Percentiles rank a stretch among this genome's conserved stretches.
These are phyloP conservation scores for Paramecium caudatum DNA, from an alignment of 73 alveolate species.

Conservation along the genomic window DNA sequence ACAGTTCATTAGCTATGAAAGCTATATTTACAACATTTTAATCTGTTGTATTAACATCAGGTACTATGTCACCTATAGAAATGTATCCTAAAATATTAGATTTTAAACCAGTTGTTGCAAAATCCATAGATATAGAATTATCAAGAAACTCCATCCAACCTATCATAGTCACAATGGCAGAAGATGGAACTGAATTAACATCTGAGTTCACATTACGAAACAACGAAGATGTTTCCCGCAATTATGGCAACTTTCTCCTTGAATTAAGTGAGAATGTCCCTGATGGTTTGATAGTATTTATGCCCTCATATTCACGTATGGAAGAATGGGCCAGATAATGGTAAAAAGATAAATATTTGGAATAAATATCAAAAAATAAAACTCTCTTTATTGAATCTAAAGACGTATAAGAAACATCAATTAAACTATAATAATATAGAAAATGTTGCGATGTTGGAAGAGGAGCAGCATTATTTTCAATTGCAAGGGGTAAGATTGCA, in stretches of 20 bases:
- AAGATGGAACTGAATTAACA: constrained; percentile 78
- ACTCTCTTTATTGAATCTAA: constrained; percentile 86
- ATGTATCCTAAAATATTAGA: constrained; percentile 86
- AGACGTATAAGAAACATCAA: constrained; percentile 84
- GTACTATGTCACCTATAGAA: constrained; percentile 90
- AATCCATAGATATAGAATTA: constrained; percentile 84
- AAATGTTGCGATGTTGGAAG: constrained; percentile 92
- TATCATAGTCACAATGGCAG: constrained; percentile 86
- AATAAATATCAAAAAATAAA: constrained; percentile 85
- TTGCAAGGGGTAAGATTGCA: constrained; percentile 92
- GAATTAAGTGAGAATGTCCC: constrained; percentile 90
- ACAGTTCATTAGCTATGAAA: constrained; percentile 86
- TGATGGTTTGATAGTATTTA: constrained; percentile 92
- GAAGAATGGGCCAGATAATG: constrained; percentile 87
- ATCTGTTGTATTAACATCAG: constrained; percentile 87
- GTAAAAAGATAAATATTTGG: constrained; percentile 89
- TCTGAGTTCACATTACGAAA: constrained; percentile 88
- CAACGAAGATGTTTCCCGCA: constrained; percentile 86
- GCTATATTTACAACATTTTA: constrained; percentile 81
- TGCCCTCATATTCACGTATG: constrained; percentile 86
- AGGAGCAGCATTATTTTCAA: constrained; percentile 93
- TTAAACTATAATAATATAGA: constrained; percentile 70
- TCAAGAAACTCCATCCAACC: constrained; percentile 91
- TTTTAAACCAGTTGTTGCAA: constrained; percentile 84
- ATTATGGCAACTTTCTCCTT: constrained; percentile 87